Percentiles rank a stretch among this genome's conserved stretches.
Evolutionary conservation across 2,329 filamentous ascomycete genomes (phyloP).

Genomic region (Nannizziopsis barbatae): DNA sequence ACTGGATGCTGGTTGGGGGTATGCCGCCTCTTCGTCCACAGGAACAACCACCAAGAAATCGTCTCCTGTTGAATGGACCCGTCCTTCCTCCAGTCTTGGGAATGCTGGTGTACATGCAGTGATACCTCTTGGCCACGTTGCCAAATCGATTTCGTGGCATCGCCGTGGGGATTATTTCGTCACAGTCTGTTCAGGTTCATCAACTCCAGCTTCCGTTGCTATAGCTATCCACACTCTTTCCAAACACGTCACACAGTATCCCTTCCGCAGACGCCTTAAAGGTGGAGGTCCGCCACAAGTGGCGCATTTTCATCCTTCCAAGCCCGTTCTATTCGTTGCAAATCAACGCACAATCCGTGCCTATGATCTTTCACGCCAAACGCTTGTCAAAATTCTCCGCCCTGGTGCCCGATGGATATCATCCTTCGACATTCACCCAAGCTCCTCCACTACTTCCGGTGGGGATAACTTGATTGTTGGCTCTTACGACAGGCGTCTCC

Average conservation of each 20-base stretch:
- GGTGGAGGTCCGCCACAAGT: conserved; percentile 69
- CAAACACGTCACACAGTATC: conserved; percentile 88
- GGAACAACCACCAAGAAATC: conserved; percentile 55
- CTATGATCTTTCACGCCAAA: conserved; percentile 85
- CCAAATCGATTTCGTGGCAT: conserved; percentile 91
- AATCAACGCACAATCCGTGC: conserved; percentile 86
- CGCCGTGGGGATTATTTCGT: conserved; percentile 87
- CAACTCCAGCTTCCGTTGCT: conserved; percentile 45
- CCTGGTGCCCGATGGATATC: conserved; percentile 93
- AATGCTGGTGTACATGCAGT: conserved; percentile 66
- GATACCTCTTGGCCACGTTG: conserved; percentile 63
- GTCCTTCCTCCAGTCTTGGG: conserved; percentile 62
- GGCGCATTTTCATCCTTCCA: conserved; percentile 86
- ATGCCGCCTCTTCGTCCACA: conserved; percentile 55
- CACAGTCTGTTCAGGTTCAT: conserved; percentile 63
- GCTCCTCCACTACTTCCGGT: conserved; percentile 78
- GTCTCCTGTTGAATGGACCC: conserved; percentile 68
- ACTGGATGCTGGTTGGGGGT: conserved; percentile 84
- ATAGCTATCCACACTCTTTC: conserved; percentile 91
- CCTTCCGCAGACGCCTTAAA: conserved; percentile 63
- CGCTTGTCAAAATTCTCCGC: conserved; percentile 84
- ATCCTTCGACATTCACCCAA: conserved; percentile 79
- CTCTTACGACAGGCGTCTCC: conserved; percentile 81
- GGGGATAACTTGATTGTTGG: conserved; percentile 92
- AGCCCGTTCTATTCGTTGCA: conserved; percentile 89